phyloP scores from a whole-genome alignment of 768 basidiomycete species.

The Hypholoma sublateritium region DNA sequence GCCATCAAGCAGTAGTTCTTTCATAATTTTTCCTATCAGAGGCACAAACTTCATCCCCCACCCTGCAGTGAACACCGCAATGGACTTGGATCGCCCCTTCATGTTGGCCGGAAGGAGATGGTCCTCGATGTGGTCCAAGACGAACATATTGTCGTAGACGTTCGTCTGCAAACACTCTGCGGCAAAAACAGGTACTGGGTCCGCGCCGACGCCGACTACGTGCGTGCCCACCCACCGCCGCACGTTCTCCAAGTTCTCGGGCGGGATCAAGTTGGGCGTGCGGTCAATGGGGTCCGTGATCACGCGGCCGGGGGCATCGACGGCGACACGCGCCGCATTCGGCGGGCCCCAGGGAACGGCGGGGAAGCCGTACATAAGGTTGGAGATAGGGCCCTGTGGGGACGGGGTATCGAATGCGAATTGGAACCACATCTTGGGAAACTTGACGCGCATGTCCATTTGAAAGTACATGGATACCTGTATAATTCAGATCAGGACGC shows the following conservation, averaged over 20 bases:
- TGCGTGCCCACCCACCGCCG: neutral
- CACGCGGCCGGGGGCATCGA: neutral
- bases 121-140: neutral
- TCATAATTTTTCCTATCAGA: neutral
- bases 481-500: neutral
- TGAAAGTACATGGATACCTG: constrained; percentile 3
- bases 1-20: neutral
- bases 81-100: neutral
- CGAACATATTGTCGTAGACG: constrained; percentile 3
- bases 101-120: neutral
- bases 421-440: constrained; percentile 3
- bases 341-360: neutral
- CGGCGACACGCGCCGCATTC: constrained; percentile 1
- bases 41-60: constrained; percentile 5
- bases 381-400: neutral
- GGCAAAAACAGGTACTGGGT: neutral
- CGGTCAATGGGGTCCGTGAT: neutral
- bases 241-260: neutral
- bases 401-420: neutral
- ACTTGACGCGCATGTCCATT: neutral
- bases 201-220: neutral
- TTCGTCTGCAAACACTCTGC: neutral
- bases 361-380: constrained; percentile 2
- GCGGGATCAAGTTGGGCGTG: constrained; percentile 2
- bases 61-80: constrained; percentile 2